Percentiles rank a stretch among this genome's conserved stretches.
Conservation (phyloP, 176 grass and related monocot genomes). For the Bonia amplexicaulis region DNA sequence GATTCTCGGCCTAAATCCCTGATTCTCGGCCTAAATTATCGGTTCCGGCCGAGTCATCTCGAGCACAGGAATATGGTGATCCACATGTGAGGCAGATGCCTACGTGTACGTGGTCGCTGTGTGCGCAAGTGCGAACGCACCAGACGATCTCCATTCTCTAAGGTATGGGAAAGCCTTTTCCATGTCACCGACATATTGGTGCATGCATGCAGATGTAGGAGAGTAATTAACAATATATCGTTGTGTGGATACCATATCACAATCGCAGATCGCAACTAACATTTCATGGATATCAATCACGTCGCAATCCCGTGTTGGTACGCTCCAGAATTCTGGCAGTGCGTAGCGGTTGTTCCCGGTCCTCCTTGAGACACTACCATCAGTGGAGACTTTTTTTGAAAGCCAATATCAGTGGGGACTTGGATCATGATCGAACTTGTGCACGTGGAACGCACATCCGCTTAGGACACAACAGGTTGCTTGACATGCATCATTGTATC, state of each 20-base stretch:
- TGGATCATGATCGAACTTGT: neutral
- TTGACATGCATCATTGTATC: no score
- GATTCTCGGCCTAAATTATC: conserved; percentile 3
- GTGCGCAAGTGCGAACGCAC: neutral
- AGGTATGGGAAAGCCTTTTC: neutral
- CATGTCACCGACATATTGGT: neutral
- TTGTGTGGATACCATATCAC: neutral
- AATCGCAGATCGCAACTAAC: neutral
- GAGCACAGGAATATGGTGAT: conserved; percentile 5
- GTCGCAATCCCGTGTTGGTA: neutral
- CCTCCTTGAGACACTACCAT: neutral
- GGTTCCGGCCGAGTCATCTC: conserved; percentile 2
- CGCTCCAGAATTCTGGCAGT: neutral
- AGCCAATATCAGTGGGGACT: neutral
- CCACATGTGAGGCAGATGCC: conserved; percentile 26
- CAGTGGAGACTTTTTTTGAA: no score
- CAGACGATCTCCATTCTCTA: neutral
- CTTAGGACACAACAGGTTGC: no score
- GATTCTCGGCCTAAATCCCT: conserved; percentile 3
- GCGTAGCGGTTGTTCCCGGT: neutral
- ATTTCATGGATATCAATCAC: neutral
- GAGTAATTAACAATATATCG: neutral
- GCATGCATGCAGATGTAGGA: neutral
- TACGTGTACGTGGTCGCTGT: neutral
- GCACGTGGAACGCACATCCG: no score